Evolutionary conservation across 257 asterid species (phyloP), one percentile per base, ranked within the genome.

Genomic region (Eucommia ulmoides): DNA sequence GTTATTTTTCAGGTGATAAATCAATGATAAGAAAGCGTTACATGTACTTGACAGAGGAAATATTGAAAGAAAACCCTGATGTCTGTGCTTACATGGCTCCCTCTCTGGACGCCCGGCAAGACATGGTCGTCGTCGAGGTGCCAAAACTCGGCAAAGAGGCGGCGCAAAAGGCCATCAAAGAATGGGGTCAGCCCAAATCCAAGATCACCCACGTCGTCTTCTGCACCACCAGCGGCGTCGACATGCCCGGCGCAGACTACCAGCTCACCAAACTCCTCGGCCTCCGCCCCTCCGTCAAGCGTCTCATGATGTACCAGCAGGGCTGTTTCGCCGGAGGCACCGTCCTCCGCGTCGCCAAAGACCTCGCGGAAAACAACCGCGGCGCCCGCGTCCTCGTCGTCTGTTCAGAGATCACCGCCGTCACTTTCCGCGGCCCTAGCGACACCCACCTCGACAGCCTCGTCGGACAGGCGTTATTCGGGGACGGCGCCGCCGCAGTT

Each of bases 121-220:
- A 38, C 45, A 38, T 38, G 45, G 4, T 38, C 3, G 45, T 38
- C 3, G 45, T 3, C 12, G 45, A 38, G n/a, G 45, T 38, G n/a
- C 45, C 45, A 38, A 38, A 15, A 38, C 45, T 38, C n/a, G 45
- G 45, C 45, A 38, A 38, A 38, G 45, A 38, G n/a, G 45, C 45
- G n/a, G 45, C 45, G 5, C 0, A 5, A 15, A 38, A 38, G 17
- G 45, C 45, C 14, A 38, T 38, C 15, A 38, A 29, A 29, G 38
- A 29, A 29, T 29, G 38, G 38, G 12, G 38, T 12, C 38, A 29
- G 12, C 38, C 38, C 45, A 38, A 38, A 19, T 0, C 45, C 17
- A 38, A 38, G 17, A 38, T 38, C 45, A 38, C 45, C 45, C 45
- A 38, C 45, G 6, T 38, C 12, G 15, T 38, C 45, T 38, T 38